These are phyloP conservation scores for Colletotrichum sp. DNA, from an alignment of 2,329 filamentous ascomycete species.

Conservation along the genomic window DNA sequence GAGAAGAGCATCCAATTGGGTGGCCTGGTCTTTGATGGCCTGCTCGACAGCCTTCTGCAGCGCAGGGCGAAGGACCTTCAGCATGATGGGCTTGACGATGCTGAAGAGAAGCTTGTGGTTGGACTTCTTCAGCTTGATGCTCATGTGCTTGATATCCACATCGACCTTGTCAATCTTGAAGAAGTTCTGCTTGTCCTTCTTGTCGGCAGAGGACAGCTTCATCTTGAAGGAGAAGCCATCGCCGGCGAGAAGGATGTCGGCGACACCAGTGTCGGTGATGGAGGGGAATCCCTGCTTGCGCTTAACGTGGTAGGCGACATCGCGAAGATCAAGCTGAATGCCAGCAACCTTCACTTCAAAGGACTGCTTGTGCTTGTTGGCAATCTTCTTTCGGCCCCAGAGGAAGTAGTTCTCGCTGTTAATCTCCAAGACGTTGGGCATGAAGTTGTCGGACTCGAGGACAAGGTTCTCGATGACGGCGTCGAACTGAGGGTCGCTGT, in stretches of 20 bases:
- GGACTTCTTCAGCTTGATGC: conserved; percentile 92
- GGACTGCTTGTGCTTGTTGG: conserved; percentile 77
- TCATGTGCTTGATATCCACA: conserved; percentile 80
- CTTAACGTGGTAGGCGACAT: conserved; percentile 94
- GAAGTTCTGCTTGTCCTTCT: conserved; percentile 78
- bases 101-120: conserved; percentile 91
- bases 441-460: conserved; percentile 94
- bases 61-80: conserved; percentile 82
- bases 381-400: conserved; percentile 88
- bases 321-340: conserved; percentile 88
- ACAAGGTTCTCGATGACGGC: conserved; percentile 93
- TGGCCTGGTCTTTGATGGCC: conserved; percentile 83
- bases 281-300: conserved; percentile 92
- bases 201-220: conserved; percentile 81
- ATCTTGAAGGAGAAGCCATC: conserved; percentile 92
- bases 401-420: conserved; percentile 93
- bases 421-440: conserved; percentile 89
- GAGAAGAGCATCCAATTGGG: conserved; percentile 73
- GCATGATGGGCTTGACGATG: conserved; percentile 84
- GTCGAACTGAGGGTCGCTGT: conserved; percentile 83
- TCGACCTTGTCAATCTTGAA: conserved; percentile 94
- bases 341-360: conserved; percentile 86
- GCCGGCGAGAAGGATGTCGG: conserved; percentile 87
- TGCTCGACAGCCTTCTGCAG: conserved; percentile 90
- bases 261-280: conserved; percentile 85